Percentiles rank a stretch among this genome's conserved stretches.
Conservation (phyloP, 768 basidiomycete species). For the Lanmaoa pseudosensibilis region DNA sequence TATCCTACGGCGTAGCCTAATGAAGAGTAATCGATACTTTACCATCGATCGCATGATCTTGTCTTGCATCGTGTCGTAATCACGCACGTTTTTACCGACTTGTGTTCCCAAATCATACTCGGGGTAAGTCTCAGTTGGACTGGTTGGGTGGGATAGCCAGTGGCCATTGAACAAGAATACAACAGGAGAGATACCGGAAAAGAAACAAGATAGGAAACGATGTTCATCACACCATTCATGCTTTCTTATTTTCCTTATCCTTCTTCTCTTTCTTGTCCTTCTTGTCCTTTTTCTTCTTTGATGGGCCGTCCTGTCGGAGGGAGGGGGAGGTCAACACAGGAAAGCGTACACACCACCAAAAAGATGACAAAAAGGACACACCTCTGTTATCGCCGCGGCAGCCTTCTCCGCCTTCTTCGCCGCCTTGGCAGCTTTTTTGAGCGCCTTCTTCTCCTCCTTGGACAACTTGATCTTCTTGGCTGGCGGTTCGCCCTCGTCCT, state of each 20-base stretch:
- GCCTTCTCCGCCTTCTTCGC: slow-evolving; percentile 51
- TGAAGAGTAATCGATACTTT: background rate
- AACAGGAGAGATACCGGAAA: background rate
- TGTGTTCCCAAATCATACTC: background rate
- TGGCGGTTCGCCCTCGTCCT: slow-evolving; percentile 46
- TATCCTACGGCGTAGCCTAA: background rate
- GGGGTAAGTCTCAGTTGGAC: background rate
- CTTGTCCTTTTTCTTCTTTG: slow-evolving; percentile 41
- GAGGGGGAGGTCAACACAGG: background rate
- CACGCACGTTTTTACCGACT: no score
- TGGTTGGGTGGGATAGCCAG: background rate
- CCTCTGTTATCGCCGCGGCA: slow-evolving; percentile 34
- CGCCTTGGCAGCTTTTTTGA: slow-evolving; percentile 76
- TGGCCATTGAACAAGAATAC: background rate
- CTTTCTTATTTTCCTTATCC: slow-evolving; percentile 46
- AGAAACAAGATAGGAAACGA: background rate
- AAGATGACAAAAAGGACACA: slow-evolving; percentile 25
- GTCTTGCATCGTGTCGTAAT: background rate
- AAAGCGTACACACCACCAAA: background rate
- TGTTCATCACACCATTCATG: slow-evolving; percentile 18
- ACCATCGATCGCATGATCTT: no score
- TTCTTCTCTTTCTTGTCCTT: slow-evolving; percentile 40
- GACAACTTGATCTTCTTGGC: slow-evolving; percentile 74
- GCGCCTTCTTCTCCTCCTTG: slow-evolving; percentile 84
- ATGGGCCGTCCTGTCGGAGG: slow-evolving; percentile 30